Conservation (phyloP, 192 early-diverging fungal species). For the Podila verticillata region DNA sequence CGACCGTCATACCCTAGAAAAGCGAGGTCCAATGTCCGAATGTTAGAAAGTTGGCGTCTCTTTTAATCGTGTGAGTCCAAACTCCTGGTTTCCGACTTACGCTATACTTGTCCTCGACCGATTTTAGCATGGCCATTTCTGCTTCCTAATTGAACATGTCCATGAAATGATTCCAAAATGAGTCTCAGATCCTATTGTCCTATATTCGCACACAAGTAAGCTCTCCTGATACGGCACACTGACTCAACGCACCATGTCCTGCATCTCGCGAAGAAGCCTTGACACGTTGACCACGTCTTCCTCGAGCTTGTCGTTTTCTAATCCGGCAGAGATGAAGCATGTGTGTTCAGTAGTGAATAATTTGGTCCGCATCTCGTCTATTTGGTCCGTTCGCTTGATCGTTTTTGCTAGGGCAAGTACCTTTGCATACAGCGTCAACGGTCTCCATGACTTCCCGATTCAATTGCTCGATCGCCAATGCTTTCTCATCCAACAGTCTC, state of each 20-base stretch:
- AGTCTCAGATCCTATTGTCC: neutral
- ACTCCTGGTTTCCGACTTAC: constrained; percentile 7
- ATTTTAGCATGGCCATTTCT: constrained; percentile 24
- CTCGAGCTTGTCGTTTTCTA: constrained; percentile 30
- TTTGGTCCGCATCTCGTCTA: neutral
- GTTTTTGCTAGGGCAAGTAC: neutral
- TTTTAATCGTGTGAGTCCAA: neutral
- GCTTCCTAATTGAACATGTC: constrained; percentile 11
- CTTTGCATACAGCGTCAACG: neutral
- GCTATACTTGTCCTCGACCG: constrained; percentile 43
- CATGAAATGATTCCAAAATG: neutral
- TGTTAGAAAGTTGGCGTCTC: neutral
- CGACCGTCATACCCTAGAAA: constrained; percentile 42
- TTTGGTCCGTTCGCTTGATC: no score
- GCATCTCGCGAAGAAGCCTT: constrained; percentile 30
- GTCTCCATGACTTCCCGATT: neutral
- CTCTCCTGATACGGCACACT: neutral
- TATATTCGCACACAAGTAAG: neutral
- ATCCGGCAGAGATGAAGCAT: neutral
- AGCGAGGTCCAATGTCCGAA: neutral
- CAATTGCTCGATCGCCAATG: neutral
- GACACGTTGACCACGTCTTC: constrained; percentile 18
- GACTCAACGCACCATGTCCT: constrained; percentile 17
- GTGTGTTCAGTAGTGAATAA: neutral
- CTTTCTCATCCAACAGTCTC: neutral